Conservation (phyloP, 2,329 filamentous ascomycete genomes). For the Fusarium oligoseptatum region DNA sequence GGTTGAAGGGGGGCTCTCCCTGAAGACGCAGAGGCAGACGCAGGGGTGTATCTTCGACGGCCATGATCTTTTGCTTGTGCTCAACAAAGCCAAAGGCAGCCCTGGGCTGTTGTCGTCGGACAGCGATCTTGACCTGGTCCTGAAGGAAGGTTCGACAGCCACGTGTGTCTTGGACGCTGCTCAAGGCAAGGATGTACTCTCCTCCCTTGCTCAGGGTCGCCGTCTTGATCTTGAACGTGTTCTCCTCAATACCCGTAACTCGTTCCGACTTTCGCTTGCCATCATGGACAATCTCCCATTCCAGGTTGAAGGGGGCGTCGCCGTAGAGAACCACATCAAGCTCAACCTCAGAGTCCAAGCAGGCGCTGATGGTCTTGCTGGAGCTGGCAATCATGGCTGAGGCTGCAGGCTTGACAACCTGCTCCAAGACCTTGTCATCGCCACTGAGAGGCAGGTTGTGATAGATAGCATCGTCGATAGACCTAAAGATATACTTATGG, state of each 20-base stretch:
- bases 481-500: constrained; percentile 87
- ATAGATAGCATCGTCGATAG: constrained; percentile 88
- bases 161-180: constrained; percentile 86
- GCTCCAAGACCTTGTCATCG: constrained; percentile 76
- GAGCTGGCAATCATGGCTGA: constrained; percentile 77
- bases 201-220: constrained; percentile 82
- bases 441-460: constrained; percentile 72
- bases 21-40: constrained; percentile 86
- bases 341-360: constrained; percentile 84
- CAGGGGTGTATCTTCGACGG: constrained; percentile 81
- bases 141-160: constrained; percentile 89
- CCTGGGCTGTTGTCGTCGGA: constrained; percentile 89
- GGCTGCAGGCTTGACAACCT: constrained; percentile 93
- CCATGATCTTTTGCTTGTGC: constrained; percentile 79
- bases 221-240: constrained; percentile 80
- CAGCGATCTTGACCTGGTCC: constrained; percentile 86
- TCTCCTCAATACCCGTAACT: constrained; percentile 71
- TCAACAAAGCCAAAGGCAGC: constrained; percentile 89
- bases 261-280: constrained; percentile 83
- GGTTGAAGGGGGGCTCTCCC: constrained; percentile 86
- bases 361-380: constrained; percentile 72
- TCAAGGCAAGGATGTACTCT: constrained; percentile 89
- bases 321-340: constrained; percentile 82
- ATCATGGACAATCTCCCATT: constrained; percentile 93
- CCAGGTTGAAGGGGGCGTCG: constrained; percentile 87